Conservation (phyloP, 345 rosid species). For the thale cress (Arabidopsis thaliana) region DNA sequence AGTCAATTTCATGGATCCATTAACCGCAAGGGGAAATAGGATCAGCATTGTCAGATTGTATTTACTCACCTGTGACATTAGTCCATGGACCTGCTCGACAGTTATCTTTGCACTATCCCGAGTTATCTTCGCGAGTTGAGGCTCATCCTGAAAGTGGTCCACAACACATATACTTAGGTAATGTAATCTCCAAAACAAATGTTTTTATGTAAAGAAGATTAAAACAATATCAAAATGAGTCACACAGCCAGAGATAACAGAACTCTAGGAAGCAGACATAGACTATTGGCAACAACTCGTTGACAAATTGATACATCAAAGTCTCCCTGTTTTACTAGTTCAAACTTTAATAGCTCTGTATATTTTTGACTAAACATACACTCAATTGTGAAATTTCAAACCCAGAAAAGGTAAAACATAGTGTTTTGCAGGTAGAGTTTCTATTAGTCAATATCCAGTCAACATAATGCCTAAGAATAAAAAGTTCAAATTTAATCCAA, state of each 20-base stretch:
- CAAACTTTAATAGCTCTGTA: neutral
- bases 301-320: neutral
- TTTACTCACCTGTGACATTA: conserved; percentile 91
- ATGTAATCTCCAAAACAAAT: neutral
- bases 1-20: conserved; percentile 2
- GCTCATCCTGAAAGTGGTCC: conserved; percentile 75
- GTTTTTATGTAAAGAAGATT: neutral
- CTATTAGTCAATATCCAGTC: conserved; percentile 12
- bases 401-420: conserved; percentile 13
- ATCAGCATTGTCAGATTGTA: conserved; percentile 3
- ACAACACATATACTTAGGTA: conserved; percentile 19
- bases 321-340: neutral
- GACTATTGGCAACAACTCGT: conserved; percentile 16
- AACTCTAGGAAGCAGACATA: conserved; percentile 6
- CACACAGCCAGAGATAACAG: neutral
- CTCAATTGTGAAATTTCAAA: neutral
- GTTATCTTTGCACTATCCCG: conserved; percentile 97
- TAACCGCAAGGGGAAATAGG: neutral
- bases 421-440: conserved; percentile 12
- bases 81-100: conserved; percentile 96
- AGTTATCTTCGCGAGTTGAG: conserved; percentile 96
- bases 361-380: conserved; percentile 9
- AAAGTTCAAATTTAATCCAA: neutral
- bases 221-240: neutral
- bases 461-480: conserved; percentile 17